These are phyloP conservation scores for Phytopythium kandeliae DNA, from an alignment of 352 stramenopile genomes.

Conservation along the genomic window DNA sequence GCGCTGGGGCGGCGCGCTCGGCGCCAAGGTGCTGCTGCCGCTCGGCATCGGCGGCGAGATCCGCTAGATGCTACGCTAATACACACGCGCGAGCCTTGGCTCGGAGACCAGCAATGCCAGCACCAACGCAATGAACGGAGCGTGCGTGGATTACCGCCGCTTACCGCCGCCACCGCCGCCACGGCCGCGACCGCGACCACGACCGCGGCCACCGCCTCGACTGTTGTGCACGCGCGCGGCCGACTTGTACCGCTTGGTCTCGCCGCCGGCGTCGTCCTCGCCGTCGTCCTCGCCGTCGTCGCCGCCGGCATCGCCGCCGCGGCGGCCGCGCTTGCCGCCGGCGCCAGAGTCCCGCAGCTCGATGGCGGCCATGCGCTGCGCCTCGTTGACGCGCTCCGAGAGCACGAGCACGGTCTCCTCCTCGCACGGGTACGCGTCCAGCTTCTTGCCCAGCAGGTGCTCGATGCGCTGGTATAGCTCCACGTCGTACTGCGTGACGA, in stretches of 20 bases:
- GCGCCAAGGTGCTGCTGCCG: constrained; percentile 50
- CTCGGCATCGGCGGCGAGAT: constrained; percentile 54
- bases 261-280: constrained; percentile 26
- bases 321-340: constrained; percentile 48
- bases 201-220: constrained; percentile 7
- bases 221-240: constrained; percentile 44
- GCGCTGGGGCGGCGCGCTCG: constrained; percentile 26
- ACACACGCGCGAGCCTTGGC: no score
- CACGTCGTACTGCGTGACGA: constrained; percentile 99
- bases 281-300: constrained; percentile 22
- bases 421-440: constrained; percentile 78
- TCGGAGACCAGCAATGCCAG: no score
- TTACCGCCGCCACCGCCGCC: constrained; percentile 19
- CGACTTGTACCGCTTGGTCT: constrained; percentile 77
- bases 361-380: constrained; percentile 92
- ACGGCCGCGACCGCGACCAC: constrained; percentile 17
- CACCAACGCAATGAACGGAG: no score
- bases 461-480: constrained; percentile 98
- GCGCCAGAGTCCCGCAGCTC: constrained; percentile 85
- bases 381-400: constrained; percentile 96
- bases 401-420: constrained; percentile 96
- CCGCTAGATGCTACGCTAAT: no score
- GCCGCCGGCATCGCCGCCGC: constrained; percentile 50
- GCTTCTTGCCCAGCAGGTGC: constrained; percentile 82
- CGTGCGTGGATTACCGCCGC: constrained; percentile 41